Evolutionary conservation across 176 grass and related monocot species (phyloP).

Genomic region (Triticum timopheevii): DNA sequence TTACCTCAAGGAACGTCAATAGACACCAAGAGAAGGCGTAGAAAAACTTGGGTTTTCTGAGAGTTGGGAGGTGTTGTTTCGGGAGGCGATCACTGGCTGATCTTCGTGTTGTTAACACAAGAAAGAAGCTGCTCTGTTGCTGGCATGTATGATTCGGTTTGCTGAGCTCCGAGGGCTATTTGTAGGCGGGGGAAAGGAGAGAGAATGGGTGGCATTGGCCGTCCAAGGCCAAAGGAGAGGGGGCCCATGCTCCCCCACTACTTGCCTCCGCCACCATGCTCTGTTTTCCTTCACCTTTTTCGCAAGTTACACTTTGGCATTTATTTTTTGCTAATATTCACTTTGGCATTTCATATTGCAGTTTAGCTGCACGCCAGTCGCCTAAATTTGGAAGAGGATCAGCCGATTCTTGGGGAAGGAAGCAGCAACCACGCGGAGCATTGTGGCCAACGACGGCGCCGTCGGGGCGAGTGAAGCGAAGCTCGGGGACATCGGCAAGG

Average conservation of each 20-base stretch:
- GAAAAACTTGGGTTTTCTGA: too few relatives aligned
- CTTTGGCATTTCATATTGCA: too few relatives aligned
- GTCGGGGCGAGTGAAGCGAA: too few relatives aligned
- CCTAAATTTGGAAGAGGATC: too few relatives aligned
- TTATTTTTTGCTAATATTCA: neutral
- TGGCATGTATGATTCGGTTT: constrained; percentile 46
- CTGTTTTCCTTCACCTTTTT: constrained; percentile 33
- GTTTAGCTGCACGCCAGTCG: too few relatives aligned
- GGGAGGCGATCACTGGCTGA: neutral
- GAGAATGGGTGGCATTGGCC: neutral
- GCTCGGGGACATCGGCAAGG: too few relatives aligned
- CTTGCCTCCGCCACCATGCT: constrained; percentile 41
- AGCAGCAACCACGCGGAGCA: too few relatives aligned
- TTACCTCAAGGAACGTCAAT: too few relatives aligned
- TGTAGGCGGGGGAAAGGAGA: constrained; percentile 25
- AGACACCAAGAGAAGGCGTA: too few relatives aligned
- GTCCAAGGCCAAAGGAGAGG: constrained; percentile 33
- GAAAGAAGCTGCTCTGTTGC: constrained; percentile 39
- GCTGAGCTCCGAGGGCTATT: constrained; percentile 39
- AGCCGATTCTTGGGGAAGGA: too few relatives aligned
- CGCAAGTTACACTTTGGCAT: constrained; percentile 13
- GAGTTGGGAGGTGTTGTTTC: neutral
- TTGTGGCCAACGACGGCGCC: too few relatives aligned
- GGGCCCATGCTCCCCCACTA: constrained; percentile 36
- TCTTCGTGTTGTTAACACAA: neutral